Base-by-base conservation (phyloP, 176 grass and related monocot species). In the Raddia guianensis region DNA sequence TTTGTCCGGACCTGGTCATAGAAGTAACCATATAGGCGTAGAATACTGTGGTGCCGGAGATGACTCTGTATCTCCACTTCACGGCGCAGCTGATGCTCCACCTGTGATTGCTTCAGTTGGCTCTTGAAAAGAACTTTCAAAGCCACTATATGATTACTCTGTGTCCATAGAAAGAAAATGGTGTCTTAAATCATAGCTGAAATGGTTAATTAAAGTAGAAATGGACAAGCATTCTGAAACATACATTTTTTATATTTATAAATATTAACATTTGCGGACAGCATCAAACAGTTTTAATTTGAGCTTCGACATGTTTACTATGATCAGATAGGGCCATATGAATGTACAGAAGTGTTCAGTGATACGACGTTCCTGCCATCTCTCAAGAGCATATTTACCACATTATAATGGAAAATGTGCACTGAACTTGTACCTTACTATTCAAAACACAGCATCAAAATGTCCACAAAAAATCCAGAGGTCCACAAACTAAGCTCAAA, bases 51-150 rank as follows among this genome's bases (percentile, higher is more conserved):
- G 10, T 99, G 93, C 8, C 93, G 77, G 9, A 99, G 88, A 78
- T 99, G 96, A 32, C 90, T 93, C 64, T 99, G 96, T 10, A 99
- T 99, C 48, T 99, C 92, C 2, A 99, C 96, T 66, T 99, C 96
- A 2, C 93, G 92, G 1, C 80, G 73, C 5, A 99, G 83, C 76
- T 99, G 96, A 78, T 99, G 96, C 76, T 95, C 96, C 0, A 99
- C 92, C 65, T 93, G 88, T 21, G 92, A 99, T 46, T 99, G 90
- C 51, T 91, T 99, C 1, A 99, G 85, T 7, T 99, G 96, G 72
- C 88, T 93, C 90, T 99, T 99, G 75, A 99, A 99, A 72, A 99
- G 87, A 73, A 99, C 92, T 87, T 99, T 99, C 63, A 99, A 79
- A 37, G 92, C 96, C 33, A 99, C 93, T 55, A 99, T 91, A 0